Conservation (phyloP, 192 early-diverging fungal genomes). For the Backusella circina region DNA sequence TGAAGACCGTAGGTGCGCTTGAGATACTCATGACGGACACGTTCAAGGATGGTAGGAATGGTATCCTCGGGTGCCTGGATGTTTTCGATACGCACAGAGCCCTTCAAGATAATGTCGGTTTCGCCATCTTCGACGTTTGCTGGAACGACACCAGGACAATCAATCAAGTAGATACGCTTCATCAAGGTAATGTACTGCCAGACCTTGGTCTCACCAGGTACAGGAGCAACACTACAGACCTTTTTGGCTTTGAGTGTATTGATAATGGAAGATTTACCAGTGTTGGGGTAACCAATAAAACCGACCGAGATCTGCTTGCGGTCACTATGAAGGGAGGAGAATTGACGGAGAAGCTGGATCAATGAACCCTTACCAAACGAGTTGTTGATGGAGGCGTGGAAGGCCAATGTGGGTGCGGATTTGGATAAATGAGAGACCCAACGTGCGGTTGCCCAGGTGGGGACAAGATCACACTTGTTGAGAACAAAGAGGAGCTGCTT, state of each 20-base stretch:
- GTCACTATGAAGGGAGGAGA: constrained; percentile 89
- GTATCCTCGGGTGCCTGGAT: constrained; percentile 86
- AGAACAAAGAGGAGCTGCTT: constrained; percentile 96
- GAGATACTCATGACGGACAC: constrained; percentile 89
- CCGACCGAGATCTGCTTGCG: constrained; percentile 99
- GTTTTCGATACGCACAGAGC: constrained; percentile 92
- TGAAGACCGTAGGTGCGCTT: constrained; percentile 88
- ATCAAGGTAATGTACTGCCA: constrained; percentile 99
- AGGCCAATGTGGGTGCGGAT: constrained; percentile 94
- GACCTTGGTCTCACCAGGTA: constrained; percentile 96
- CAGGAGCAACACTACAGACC: constrained; percentile 97
- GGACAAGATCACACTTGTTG: constrained; percentile 99
- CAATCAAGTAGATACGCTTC: constrained; percentile 97
- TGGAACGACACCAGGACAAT: constrained; percentile 98
- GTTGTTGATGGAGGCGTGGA: constrained; percentile 97
- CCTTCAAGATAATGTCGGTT: constrained; percentile 95
- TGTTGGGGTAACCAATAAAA: constrained; percentile 97
- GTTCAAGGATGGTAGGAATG: constrained; percentile 75
- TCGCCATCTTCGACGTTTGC: constrained; percentile 85
- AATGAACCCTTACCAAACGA: constrained; percentile 98
- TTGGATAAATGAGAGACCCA: constrained; percentile 92
- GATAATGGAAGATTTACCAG: constrained; percentile 97
- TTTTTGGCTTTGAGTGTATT: constrained; percentile 95
- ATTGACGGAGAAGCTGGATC: constrained; percentile 98
- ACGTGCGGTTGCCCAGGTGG: constrained; percentile 96